phyloP scores from a whole-genome alignment of 257 asterid species.

The Echium plantagineum region DNA sequence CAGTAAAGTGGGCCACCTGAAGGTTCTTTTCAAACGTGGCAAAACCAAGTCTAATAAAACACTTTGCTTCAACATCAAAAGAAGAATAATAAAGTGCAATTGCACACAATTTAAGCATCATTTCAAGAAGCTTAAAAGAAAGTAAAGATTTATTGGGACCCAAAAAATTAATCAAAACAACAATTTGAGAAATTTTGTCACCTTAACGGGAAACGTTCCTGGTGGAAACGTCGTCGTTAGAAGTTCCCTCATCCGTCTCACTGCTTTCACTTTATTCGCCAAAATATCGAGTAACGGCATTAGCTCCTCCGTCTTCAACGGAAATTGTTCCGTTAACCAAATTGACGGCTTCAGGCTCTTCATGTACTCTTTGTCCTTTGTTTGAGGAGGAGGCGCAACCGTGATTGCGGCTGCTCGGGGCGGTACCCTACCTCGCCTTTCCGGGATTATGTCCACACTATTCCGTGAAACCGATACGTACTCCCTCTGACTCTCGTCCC shows the following conservation, averaged over 20 bases:
- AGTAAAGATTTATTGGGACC: conserved; percentile 8
- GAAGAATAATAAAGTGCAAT: conserved; percentile 32
- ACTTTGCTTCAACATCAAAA: conserved; percentile 41
- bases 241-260: conserved; percentile 87
- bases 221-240: conserved; percentile 88
- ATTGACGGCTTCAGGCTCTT: conserved; percentile 66
- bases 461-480: conserved; percentile 62
- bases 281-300: conserved; percentile 83
- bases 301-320: conserved; percentile 84
- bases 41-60: conserved; percentile 1
- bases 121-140: conserved; percentile 8
- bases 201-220: conserved; percentile 94
- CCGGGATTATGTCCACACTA: conserved; percentile 86
- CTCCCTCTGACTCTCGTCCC: conserved; percentile 60
- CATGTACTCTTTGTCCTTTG: conserved; percentile 80
- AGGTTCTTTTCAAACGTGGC: conserved; percentile 12
- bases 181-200: conserved; percentile 18
- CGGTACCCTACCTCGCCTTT: conserved; percentile 33
- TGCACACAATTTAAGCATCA: conserved; percentile 5
- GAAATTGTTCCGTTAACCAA: conserved; percentile 89
- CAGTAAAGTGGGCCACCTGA: neutral
- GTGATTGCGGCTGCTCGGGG: conserved; percentile 21
- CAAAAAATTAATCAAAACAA: conserved; percentile 18
- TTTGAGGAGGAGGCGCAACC: conserved; percentile 62
- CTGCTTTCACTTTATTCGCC: conserved; percentile 81